Evolutionary conservation across 306 rosid genomes (phyloP).

Genomic region (Glycine soja): DNA sequence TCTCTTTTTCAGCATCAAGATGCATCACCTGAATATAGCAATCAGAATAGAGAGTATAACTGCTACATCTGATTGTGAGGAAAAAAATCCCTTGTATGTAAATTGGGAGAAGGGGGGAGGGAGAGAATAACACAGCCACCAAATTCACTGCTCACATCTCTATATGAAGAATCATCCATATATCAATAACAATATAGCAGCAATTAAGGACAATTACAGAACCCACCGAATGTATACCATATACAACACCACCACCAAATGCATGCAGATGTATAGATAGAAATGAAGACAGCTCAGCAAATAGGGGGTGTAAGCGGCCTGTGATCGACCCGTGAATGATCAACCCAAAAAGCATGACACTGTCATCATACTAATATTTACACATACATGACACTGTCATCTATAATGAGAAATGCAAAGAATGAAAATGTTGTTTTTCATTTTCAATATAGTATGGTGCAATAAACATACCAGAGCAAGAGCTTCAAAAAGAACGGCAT

Average conservation of each 20-base stretch:
- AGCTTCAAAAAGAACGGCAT: conserved; percentile 99
- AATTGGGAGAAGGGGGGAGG: neutral
- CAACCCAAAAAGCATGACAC: too few relatives aligned
- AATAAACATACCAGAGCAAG: conserved; percentile 87
- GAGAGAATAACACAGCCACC: conserved; percentile 19
- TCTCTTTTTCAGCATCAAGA: conserved; percentile 99
- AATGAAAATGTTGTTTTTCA: conserved; percentile 1
- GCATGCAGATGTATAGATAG: conserved; percentile 32
- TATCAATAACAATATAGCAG: neutral
- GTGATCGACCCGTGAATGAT: too few relatives aligned
- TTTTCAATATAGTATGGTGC: conserved; percentile 2
- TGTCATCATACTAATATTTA: conserved; percentile 22
- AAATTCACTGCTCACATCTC: neutral
- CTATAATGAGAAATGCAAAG: conserved; percentile 14
- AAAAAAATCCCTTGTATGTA: neutral
- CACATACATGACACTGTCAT: neutral
- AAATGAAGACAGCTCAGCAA: conserved; percentile 15
- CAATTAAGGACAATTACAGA: conserved; percentile 19
- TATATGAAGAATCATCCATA: neutral
- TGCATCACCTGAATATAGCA: conserved; percentile 87
- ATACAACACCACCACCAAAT: too few relatives aligned
- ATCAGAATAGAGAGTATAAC: conserved; percentile 43
- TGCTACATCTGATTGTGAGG: neutral
- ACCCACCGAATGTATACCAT: conserved; percentile 24
- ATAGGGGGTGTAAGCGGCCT: neutral